Evolutionary conservation across 75 land plant species (phyloP), one percentile per base, ranked within the genome.

Genomic region (Adiantum capillusveneris): DNA sequence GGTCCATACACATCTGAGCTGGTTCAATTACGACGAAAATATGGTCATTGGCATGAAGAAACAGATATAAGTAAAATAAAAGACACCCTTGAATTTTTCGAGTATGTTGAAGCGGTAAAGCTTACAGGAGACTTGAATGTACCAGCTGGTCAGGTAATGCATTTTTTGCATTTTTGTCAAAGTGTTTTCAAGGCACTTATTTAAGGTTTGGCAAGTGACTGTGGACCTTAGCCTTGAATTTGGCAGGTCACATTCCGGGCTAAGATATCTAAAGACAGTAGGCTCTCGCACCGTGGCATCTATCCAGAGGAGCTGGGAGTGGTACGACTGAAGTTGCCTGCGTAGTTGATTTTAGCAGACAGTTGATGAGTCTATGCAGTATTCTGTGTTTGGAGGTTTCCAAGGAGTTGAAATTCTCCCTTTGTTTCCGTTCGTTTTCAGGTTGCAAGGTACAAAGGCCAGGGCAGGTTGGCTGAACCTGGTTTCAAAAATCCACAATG

Each of bases 221-320:
- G n/a, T n/a, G n/a, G n/a, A n/a, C n/a, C n/a, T n/a, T n/a, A n/a
- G n/a, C n/a, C n/a, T n/a, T n/a, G n/a, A n/a, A n/a, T n/a, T n/a
- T n/a, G n/a, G 24, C 74, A 94, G 98, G 96, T 94, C 11, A 81
- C 87, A 7, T 94, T 94, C 50, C 80, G 96, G 50, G 98, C 98
- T 22, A 83, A 84, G 69, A 81, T 85, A 62, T 84, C 84, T 21
- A 85, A 69, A 53, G 84, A 75, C 27, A 83, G 56, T 54, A 78
- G 88, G 62, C 44, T 67, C 0, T 26, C 85, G 25, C 88, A 75
- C 64, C 81, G 79, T 52, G 98, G 96, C 28, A 53, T 75, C 37
- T 94, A 86, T 67, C 98, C 98, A 31, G 96, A 90, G 70, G 96
- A 89, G 60, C 64, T 94, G 55, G 98, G 98, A 69, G 98, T 94